Conservation (phyloP, 2,329 filamentous ascomycete genomes). For the Ascochyta pisi region DNA sequence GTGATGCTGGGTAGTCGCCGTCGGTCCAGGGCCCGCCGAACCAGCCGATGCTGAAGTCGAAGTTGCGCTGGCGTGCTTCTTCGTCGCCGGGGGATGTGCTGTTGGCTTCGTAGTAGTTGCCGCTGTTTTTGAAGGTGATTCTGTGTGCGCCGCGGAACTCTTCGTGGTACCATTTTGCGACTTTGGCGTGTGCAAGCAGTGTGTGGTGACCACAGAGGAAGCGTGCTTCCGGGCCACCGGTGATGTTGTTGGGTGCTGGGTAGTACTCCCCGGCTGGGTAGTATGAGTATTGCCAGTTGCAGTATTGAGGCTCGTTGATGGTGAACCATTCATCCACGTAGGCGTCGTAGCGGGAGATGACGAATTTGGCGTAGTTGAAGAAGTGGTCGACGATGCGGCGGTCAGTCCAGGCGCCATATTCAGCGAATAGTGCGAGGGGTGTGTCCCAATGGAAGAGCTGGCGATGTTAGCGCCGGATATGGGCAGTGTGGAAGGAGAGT, state of each 20-base stretch:
- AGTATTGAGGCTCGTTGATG: conserved; percentile 55
- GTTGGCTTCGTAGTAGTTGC: conserved; percentile 52
- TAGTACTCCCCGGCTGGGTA: conserved; percentile 56
- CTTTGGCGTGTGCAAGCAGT: conserved; percentile 53
- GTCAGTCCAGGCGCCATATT: conserved; percentile 52
- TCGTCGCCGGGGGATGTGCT: conserved; percentile 46
- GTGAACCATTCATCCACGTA: conserved; percentile 53
- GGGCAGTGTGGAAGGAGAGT: too few species aligned
- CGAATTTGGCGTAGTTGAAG: conserved; percentile 53
- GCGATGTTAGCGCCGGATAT: background rate
- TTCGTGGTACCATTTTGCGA: conserved; percentile 55
- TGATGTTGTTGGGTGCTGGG: conserved; percentile 54
- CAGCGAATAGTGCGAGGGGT: conserved; percentile 50
- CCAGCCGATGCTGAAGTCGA: conserved; percentile 54
- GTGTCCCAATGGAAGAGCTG: conserved; percentile 54
- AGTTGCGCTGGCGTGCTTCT: conserved; percentile 49
- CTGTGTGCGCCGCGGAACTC: conserved; percentile 53
- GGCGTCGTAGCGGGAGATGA: conserved; percentile 51
- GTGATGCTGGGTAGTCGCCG: conserved; percentile 50
- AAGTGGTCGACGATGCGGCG: conserved; percentile 52
- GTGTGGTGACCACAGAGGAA: conserved; percentile 56
- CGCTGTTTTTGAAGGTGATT: conserved; percentile 54
- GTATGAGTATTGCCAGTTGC: conserved; percentile 56
- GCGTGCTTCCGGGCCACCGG: conserved; percentile 49
- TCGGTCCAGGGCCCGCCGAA: conserved; percentile 57